Percentiles rank a stretch among this genome's conserved stretches.
phyloP scores from a whole-genome alignment of 176 grass and related monocot species.

The Panicum miliaceum region DNA sequence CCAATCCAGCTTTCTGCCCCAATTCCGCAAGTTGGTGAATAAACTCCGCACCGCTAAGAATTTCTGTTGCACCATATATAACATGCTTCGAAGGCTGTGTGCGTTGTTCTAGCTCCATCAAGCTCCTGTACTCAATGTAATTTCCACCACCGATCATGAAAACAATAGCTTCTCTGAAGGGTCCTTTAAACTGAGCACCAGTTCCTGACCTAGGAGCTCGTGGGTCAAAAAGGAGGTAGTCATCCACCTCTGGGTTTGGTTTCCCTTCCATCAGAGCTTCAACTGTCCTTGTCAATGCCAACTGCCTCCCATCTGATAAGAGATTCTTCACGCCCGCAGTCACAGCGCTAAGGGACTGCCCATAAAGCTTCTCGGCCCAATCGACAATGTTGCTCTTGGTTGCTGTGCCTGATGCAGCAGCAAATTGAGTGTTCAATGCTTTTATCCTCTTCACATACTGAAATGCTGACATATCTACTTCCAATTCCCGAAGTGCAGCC shows the following conservation, averaged over 20 bases:
- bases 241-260: constrained; percentile 86
- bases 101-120: constrained; percentile 78
- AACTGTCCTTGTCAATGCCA: constrained; percentile 87
- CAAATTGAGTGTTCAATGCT: constrained; percentile 80
- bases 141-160: constrained; percentile 99
- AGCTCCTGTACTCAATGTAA: constrained; percentile 96
- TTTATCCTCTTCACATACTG: constrained; percentile 94
- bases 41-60: constrained; percentile 87
- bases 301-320: constrained; percentile 84
- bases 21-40: constrained; percentile 82
- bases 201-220: constrained; percentile 74
- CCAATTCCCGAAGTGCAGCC: constrained; percentile 66
- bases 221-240: constrained; percentile 87
- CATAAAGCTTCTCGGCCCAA: constrained; percentile 98
- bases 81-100: constrained; percentile 89
- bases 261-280: constrained; percentile 94
- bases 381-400: constrained; percentile 90
- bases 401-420: constrained; percentile 71
- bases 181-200: constrained; percentile 85
- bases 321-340: constrained; percentile 92
- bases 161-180: constrained; percentile 98
- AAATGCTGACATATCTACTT: constrained; percentile 85
- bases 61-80: constrained; percentile 90
- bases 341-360: constrained; percentile 84
- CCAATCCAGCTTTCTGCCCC: constrained; percentile 87